Conservation (phyloP, 768 basidiomycete species). For the Pilatotrama ljubarskyi region DNA sequence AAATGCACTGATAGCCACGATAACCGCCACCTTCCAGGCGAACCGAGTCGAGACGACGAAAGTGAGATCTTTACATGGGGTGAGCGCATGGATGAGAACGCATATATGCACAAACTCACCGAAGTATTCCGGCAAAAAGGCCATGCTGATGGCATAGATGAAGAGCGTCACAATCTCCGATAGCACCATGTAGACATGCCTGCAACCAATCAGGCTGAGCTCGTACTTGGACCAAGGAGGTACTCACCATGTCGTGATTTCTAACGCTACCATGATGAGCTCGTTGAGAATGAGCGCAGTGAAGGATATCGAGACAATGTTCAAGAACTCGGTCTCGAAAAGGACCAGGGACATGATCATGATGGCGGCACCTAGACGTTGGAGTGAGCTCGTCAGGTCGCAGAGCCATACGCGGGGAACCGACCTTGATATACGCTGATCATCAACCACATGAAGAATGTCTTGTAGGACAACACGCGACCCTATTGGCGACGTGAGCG, state of each 20-base stretch:
- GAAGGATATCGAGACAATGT: slow-evolving; percentile 98
- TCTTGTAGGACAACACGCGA: slow-evolving; percentile 93
- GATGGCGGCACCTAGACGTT: slow-evolving; percentile 79
- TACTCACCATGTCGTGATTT: slow-evolving; percentile 90
- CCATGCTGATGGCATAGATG: slow-evolving; percentile 88
- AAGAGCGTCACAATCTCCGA: slow-evolving; percentile 87
- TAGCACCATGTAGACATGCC: slow-evolving; percentile 95
- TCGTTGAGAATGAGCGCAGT: slow-evolving; percentile 95
- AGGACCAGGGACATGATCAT: slow-evolving; percentile 97
- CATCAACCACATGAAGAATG: slow-evolving; percentile 98
- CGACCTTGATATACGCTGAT: slow-evolving; percentile 96
- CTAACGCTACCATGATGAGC: slow-evolving; percentile 97
- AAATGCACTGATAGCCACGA: slow-evolving; percentile 91
- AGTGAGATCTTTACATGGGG: slow-evolving; percentile 63
- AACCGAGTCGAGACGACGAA: slow-evolving; percentile 90
- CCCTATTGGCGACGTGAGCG: slow-evolving; percentile 53
- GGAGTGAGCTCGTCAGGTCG: background rate
- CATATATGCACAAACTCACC: slow-evolving; percentile 52
- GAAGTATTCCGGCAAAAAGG: slow-evolving; percentile 95
- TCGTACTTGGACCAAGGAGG: background rate
- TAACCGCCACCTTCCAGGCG: slow-evolving; percentile 92
- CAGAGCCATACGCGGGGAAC: slow-evolving; percentile 6
- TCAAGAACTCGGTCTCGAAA: slow-evolving; percentile 96
- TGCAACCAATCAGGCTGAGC: slow-evolving; percentile 30
- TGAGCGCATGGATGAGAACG: background rate